Evolutionary conservation across 1,284 basidiomycete genomes (phyloP).

Genomic region (Trametes versicolor): DNA sequence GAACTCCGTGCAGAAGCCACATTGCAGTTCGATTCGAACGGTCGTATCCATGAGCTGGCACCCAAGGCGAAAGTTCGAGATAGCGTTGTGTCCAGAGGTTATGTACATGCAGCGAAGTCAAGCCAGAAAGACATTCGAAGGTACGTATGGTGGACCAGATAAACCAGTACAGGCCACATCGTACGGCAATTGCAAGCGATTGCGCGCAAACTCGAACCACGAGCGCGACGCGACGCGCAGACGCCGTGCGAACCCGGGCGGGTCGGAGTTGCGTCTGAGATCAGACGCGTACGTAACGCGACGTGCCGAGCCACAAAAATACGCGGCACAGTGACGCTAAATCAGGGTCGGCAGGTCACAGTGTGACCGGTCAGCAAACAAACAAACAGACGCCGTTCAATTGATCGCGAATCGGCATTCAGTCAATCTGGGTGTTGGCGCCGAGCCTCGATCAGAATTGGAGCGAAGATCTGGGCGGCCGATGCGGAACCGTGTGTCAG

Average conservation of each 20-base stretch:
- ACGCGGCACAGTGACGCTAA: conserved; percentile 2
- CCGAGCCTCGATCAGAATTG: conserved; percentile 27
- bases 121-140: background rate
- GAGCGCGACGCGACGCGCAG: conserved; percentile 9
- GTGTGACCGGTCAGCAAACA: conserved; percentile 16
- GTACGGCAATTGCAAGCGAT: background rate
- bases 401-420: conserved; percentile 31
- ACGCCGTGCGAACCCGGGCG: conserved; percentile 12
- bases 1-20: conserved; percentile 1
- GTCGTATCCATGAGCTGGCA: background rate
- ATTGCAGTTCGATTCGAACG: conserved; percentile 1
- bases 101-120: background rate
- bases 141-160: background rate
- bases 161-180: background rate
- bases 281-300: conserved; percentile 14
- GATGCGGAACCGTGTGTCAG: conserved; percentile 21
- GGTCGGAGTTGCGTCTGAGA: conserved; percentile 8
- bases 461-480: conserved; percentile 20
- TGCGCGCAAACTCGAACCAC: too few species aligned
- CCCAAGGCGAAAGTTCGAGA: background rate
- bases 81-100: background rate
- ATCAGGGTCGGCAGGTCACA: background rate
- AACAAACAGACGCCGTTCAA: conserved; percentile 26
- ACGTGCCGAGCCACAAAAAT: conserved; percentile 17
- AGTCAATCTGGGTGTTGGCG: conserved; percentile 29